Conservation (phyloP, 768 basidiomycete genomes). For the Rubroboletus satanas region DNA sequence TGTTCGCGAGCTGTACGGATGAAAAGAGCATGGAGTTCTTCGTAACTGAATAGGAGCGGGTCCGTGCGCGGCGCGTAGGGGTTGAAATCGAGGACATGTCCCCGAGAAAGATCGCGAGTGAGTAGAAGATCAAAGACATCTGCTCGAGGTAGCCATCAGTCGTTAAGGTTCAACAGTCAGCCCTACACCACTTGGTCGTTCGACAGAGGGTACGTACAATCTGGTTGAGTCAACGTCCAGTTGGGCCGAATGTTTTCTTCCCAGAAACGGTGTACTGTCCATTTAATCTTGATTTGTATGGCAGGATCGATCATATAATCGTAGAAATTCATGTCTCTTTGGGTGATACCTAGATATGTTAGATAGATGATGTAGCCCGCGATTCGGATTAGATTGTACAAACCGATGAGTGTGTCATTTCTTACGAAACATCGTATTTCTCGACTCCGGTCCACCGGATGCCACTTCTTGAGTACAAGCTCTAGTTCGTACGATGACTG, state of each 20-base stretch:
- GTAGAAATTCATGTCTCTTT: conserved; percentile 87
- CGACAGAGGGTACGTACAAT: conserved; percentile 53
- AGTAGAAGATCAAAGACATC: conserved; percentile 86
- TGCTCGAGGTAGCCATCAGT: not conserved
- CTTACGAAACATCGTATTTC: conserved; percentile 92
- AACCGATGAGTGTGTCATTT: conserved; percentile 67
- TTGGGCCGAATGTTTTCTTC: conserved; percentile 54
- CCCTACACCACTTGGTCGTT: not conserved
- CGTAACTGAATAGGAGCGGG: conserved; percentile 78
- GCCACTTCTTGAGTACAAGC: conserved; percentile 88
- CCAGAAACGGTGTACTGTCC: conserved; percentile 62
- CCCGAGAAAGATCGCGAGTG: conserved; percentile 71
- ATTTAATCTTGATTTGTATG: conserved; percentile 50
- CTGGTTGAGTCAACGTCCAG: conserved; percentile 49
- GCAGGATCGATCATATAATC: conserved; percentile 70
- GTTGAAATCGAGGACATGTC: conserved; percentile 88
- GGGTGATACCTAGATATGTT: conserved; percentile 61
- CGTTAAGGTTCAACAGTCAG: not conserved
- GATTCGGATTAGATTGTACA: not conserved
- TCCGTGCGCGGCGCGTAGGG: conserved; percentile 87
- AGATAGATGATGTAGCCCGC: not conserved
- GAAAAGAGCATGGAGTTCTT: conserved; percentile 55
- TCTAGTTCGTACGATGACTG: conserved; percentile 58
- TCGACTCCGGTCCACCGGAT: conserved; percentile 74
- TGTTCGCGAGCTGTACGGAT: conserved; percentile 3